Evolutionary conservation across 2,329 filamentous ascomycete genomes (phyloP).

Genomic region (Fusarium odoratissimum): DNA sequence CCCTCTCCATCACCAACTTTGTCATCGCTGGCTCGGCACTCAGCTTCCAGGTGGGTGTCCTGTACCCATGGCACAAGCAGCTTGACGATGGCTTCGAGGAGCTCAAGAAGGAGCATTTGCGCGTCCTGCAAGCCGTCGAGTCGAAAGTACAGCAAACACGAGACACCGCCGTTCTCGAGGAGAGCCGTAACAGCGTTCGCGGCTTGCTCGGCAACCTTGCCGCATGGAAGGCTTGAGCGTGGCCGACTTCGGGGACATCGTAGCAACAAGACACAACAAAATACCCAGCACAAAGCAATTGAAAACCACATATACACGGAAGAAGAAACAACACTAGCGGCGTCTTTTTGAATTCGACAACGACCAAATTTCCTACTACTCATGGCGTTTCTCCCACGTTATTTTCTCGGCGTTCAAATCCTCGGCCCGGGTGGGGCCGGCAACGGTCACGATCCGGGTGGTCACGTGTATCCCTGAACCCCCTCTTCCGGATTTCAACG

Average conservation of each 20-base stretch:
- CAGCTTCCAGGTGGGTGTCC: slow-evolving; percentile 74
- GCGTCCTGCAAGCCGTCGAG: slow-evolving; percentile 35
- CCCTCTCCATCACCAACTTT: slow-evolving; percentile 61
- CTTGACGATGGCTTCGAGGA: slow-evolving; percentile 68
- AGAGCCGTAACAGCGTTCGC: slow-evolving; percentile 31
- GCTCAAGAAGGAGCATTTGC: slow-evolving; percentile 43
- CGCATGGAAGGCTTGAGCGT: slow-evolving; percentile 36
- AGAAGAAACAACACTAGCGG: background rate
- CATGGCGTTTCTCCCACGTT: slow-evolving; percentile 28
- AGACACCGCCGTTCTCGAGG: slow-evolving; percentile 21
- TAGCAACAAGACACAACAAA: slow-evolving; percentile 1
- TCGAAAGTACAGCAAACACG: slow-evolving; percentile 15
- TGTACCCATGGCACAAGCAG: slow-evolving; percentile 78
- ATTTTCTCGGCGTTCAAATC: slow-evolving; percentile 29
- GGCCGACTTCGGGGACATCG: slow-evolving; percentile 34
- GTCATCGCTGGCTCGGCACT: slow-evolving; percentile 72
- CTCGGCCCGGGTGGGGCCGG: slow-evolving; percentile 33
- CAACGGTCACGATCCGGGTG: slow-evolving; percentile 29
- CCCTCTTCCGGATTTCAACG: slow-evolving; percentile 1
- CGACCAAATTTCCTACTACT: background rate
- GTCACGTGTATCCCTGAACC: slow-evolving; percentile 28
- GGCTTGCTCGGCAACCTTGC: slow-evolving; percentile 26
- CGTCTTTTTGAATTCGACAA: background rate
- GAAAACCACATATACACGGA: background rate
- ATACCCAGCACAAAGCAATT: slow-evolving; percentile 3